Evolutionary conservation across 768 basidiomycete species (phyloP), one percentile per base, ranked within the genome.

Genomic region (Neoboletus magnificus): DNA sequence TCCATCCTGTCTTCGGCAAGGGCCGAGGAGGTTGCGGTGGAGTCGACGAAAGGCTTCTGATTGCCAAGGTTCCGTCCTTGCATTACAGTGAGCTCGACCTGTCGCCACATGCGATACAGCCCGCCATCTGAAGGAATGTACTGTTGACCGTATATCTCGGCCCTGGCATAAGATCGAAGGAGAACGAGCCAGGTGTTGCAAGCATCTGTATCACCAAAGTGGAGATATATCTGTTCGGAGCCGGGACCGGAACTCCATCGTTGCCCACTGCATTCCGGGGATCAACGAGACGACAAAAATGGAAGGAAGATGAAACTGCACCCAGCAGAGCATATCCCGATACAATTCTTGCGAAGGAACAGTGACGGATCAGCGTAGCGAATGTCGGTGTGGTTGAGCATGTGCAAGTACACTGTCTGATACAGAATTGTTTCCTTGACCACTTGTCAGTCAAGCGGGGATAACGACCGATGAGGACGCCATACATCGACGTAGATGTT

Each of bases 71-170:
- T 85, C 39, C 90, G 83, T 13, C 84, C 91, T 71, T 90, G 87
- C 37, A 86, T 76, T 52, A 91, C 77, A 30, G 82, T 80, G 25
- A 93, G 74, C 58, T 89, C 83, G 23, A 93, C 78, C 67, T 89
- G 87, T 48, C 93, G 80, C 88, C 89, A 93, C 82, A 93, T 88
- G 52, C 92, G 85, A 71, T 90, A 92, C 12, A 88, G 81, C 8
- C 91, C 91, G 41, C 86, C 88, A 56, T 85, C 85, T 48, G 71
- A 64, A 22, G 82, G 76, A 37, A 76, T 75, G 60, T 78, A 75
- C 66, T 78, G 73, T 60, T 77, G 76, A 33, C 87, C 90, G 65
- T 91, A 90, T 52, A 87, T 82, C 70, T 93, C 91, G 1, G 90
- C 86, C 48, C 80, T 79, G 13, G 93, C 86, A 69, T 89, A 92